Evolutionary conservation across 768 basidiomycete genomes (phyloP), one percentile per base, ranked within the genome.

Genomic region (Rhizopogon vinicolor): DNA sequence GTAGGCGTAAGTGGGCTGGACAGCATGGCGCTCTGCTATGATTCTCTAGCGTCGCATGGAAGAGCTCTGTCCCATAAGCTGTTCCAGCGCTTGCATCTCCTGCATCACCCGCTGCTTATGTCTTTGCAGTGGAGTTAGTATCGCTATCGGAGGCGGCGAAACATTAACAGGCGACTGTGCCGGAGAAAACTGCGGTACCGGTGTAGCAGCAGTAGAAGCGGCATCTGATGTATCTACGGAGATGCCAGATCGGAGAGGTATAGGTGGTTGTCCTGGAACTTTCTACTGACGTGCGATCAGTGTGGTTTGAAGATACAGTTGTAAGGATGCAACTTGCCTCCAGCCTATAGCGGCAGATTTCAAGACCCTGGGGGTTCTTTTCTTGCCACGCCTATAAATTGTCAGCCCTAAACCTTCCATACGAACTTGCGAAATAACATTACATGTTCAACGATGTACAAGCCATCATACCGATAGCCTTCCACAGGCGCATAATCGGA

Each of bases 391-490:
- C 56, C 67, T 68, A 29, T 14, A 7, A 25, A 16, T 8, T 8
- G 41, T 45, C 50, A 42, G 6, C 41, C 57, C 3, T 42, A 16
- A 9, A 41, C 19, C 29, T 25, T 1, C 16, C 48, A 48, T 28
- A 5, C 12, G 3, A 8, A 46, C 3, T 10, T 29, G 18, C 33
- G 14, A 3, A 12, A 46, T 12, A 35, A 16, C 40, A 58, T 44
- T 31, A 72, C 71, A 6, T 49, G 41, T 3, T 59, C 39, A 3
- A 70, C 58, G 37, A 28, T 68, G 51, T 70, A 70, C 2, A 70
- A 41, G 18, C 69, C 69, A 31, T 72, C 69, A 25, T 72, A 70
- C 2, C 69, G 70, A 35, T 61, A 63, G 8, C 67, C 68, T 1
- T 31, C 5, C 2, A 28, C 12, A 10, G 69, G 69, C 5, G 71